Conservation (phyloP, 225 moss, liverwort and hornwort genomes). For the Pseudoscleropodium purum region DNA sequence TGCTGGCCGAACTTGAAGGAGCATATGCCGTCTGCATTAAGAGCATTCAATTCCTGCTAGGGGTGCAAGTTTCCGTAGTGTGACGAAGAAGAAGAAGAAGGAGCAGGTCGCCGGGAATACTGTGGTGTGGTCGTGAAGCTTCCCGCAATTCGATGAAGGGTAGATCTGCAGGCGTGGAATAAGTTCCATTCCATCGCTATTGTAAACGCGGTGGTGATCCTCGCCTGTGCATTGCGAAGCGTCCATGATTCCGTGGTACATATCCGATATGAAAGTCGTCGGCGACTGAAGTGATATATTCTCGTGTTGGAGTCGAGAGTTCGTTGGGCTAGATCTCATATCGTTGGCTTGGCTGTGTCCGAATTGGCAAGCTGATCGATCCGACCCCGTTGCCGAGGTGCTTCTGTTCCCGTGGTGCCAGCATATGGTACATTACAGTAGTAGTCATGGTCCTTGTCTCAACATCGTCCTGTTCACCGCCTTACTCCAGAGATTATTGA, state of each 20-base stretch:
- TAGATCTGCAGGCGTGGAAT: constrained; percentile 2
- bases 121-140: neutral
- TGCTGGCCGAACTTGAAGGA: neutral
- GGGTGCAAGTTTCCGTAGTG: neutral
- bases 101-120: neutral
- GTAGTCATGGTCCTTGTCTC: constrained; percentile 41
- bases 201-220: neutral
- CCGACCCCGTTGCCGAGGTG: neutral
- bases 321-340: neutral
- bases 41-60: neutral
- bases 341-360: neutral
- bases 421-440: constrained; percentile 63
- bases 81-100: neutral
- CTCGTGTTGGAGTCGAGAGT: neutral
- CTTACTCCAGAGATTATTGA: constrained; percentile 35
- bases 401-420: constrained; percentile 19
- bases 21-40: neutral
- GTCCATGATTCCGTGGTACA: neutral
- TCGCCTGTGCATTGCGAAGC: neutral
- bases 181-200: neutral
- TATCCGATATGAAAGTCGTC: neutral
- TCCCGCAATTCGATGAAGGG: neutral
- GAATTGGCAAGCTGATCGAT: constrained; percentile 1
- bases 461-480: constrained; percentile 20
- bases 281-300: neutral